Percentiles rank a stretch among this genome's conserved stretches.
Conservation (phyloP, 2,329 filamentous ascomycete species). For the Phialocephala sp. region DNA sequence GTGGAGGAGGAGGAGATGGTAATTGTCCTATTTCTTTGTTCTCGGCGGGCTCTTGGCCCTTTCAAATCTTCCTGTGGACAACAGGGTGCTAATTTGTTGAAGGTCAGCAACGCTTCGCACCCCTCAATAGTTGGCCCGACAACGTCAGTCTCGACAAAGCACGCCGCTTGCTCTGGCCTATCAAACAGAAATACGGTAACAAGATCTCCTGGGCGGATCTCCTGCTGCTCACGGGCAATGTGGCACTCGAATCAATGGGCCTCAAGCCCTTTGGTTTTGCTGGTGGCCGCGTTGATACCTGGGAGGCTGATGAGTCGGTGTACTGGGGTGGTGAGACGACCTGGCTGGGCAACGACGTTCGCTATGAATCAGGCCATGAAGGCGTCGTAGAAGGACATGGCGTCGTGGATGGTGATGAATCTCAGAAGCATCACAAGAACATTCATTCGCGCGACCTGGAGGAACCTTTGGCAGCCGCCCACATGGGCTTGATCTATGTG, state of each 20-base stretch:
- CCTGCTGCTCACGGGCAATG: constrained; percentile 73
- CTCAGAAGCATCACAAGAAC: constrained; percentile 51
- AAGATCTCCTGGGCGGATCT: constrained; percentile 84
- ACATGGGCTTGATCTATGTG: constrained; percentile 83
- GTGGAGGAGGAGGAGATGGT: constrained; percentile 74
- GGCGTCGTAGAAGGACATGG: constrained; percentile 44
- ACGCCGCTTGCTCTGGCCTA: constrained; percentile 77
- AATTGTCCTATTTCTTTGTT: background rate
- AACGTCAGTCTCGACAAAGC: constrained; percentile 82
- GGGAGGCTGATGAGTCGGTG: constrained; percentile 75
- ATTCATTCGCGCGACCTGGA: constrained; percentile 69
- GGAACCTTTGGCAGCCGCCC: constrained; percentile 68
- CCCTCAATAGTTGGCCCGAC: constrained; percentile 83
- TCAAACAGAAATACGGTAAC: constrained; percentile 85
- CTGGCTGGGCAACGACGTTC: constrained; percentile 77
- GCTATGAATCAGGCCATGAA: constrained; percentile 53
- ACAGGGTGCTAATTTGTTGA: background rate
- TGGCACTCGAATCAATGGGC: constrained; percentile 78
- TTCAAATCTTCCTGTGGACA: too few relatives aligned
- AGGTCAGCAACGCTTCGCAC: constrained; percentile 76
- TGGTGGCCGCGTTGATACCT: constrained; percentile 73
- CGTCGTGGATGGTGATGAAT: constrained; percentile 49
- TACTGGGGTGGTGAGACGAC: constrained; percentile 80
- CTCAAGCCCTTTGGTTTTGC: constrained; percentile 76
- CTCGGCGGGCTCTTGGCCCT: background rate